A percentile compares a stretch with the other conserved stretches of the same genome.
Conservation (phyloP, 2,329 filamentous ascomycete species). For the Botrytis tulipae region DNA sequence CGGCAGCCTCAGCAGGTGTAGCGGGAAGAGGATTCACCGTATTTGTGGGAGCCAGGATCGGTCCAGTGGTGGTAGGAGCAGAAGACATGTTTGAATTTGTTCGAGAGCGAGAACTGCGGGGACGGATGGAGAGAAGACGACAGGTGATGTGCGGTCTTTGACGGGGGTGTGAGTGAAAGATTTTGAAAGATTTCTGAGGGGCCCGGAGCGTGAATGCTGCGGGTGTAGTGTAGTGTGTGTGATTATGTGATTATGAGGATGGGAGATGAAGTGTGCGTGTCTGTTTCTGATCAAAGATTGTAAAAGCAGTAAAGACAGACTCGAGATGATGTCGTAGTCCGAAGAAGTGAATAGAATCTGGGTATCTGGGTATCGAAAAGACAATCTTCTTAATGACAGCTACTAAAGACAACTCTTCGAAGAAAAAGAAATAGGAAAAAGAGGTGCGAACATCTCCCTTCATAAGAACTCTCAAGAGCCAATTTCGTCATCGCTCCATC, state of each 20-base stretch:
- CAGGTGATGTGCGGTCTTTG: conserved; percentile 13
- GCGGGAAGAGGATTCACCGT: conserved; percentile 18
- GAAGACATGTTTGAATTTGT: conserved; percentile 16
- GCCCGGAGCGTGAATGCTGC: neutral
- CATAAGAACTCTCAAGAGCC: conserved; percentile 10
- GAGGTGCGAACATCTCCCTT: conserved; percentile 16
- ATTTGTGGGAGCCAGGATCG: conserved; percentile 13
- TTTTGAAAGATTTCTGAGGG: neutral
- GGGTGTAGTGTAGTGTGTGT: neutral
- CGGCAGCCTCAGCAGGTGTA: conserved; percentile 10
- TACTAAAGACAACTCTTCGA: conserved; percentile 1
- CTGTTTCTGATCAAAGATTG: neutral
- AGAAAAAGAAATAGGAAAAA: neutral
- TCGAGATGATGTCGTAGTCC: neutral
- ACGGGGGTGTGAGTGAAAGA: conserved; percentile 18
- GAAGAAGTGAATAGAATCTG: neutral
- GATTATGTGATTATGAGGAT: conserved; percentile 15
- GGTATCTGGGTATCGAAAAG: conserved; percentile 13
- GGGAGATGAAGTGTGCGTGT: neutral
- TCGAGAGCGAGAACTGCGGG: neutral
- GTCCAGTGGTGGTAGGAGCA: neutral
- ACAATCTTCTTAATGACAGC: conserved; percentile 3
- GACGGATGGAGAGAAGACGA: conserved; percentile 9
- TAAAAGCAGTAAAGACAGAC: neutral
- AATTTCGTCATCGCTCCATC: conserved; percentile 12